Evolutionary conservation across 257 asterid genomes (phyloP).

Genomic region (Plectranthus barbatus): DNA sequence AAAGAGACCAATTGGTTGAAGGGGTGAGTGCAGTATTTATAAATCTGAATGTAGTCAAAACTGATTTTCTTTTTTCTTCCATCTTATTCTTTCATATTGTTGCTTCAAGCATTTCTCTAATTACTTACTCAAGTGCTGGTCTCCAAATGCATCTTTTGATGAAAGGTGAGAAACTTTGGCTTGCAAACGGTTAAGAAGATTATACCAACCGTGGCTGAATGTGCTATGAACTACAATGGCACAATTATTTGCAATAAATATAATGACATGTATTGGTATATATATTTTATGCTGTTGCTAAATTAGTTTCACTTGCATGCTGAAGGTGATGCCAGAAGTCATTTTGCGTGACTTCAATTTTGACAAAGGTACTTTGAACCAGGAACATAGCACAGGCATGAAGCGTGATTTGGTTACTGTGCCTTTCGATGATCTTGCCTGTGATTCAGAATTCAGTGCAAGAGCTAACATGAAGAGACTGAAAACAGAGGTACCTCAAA

Average conservation of each 20-base stretch:
- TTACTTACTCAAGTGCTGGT: background rate
- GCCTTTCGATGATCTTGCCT: background rate
- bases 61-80: no score
- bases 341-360: slow-evolving; percentile 20
- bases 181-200: no score
- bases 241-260: background rate
- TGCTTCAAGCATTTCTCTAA: no score
- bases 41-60: no score
- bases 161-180: no score
- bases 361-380: slow-evolving; percentile 4
- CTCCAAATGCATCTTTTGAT: background rate
- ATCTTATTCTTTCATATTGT: no score
- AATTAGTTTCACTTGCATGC: background rate
- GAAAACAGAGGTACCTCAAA: slow-evolving; percentile 23
- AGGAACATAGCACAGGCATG: background rate
- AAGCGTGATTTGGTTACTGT: slow-evolving; percentile 17
- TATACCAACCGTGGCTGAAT: background rate
- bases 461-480: slow-evolving; percentile 13
- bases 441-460: slow-evolving; percentile 1
- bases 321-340: slow-evolving; percentile 32
- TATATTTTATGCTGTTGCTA: background rate
- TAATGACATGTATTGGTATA: background rate
- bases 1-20: slow-evolving; percentile 25
- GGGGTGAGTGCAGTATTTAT: slow-evolving; percentile 31
- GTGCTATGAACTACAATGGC: background rate